These are phyloP conservation scores for Ocimum tenuiflorum DNA, from an alignment of 257 asterid species.

Conservation along the genomic window DNA sequence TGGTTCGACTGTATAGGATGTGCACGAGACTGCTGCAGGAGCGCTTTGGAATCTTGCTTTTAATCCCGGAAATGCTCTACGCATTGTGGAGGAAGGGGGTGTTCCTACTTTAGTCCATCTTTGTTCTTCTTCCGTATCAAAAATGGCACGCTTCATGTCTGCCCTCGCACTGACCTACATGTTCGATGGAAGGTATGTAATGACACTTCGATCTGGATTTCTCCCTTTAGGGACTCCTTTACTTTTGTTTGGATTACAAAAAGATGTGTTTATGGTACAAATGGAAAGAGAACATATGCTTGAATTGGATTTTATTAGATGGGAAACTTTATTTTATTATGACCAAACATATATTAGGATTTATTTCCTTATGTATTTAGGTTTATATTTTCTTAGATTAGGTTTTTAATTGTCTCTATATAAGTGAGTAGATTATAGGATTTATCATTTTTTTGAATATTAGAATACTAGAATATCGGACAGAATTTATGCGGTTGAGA, in stretches of 20 bases:
- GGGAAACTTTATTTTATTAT: too few species aligned
- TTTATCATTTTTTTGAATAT: too few species aligned
- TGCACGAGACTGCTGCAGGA: slow-evolving; percentile 96
- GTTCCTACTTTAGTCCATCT: slow-evolving; percentile 68
- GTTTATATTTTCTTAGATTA: too few species aligned
- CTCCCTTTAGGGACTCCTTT: neutral
- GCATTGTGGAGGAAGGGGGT: slow-evolving; percentile 88
- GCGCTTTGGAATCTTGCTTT: slow-evolving; percentile 98
- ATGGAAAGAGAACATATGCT: too few species aligned
- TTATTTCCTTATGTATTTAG: too few species aligned
- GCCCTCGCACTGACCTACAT: slow-evolving; percentile 83
- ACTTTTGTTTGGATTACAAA: neutral
- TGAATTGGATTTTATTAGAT: too few species aligned
- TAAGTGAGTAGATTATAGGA: too few species aligned
- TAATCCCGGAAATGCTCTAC: slow-evolving; percentile 83
- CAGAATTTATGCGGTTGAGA: too few species aligned
- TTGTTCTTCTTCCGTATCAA: slow-evolving; percentile 70
- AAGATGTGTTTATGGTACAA: too few species aligned
- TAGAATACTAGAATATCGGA: too few species aligned
- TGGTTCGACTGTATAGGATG: slow-evolving; percentile 57
- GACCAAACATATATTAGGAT: too few species aligned
- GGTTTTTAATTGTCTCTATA: too few species aligned
- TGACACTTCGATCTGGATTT: slow-evolving; percentile 2
- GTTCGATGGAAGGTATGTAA: slow-evolving; percentile 77
- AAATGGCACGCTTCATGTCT: slow-evolving; percentile 96